phyloP scores from a whole-genome alignment of 257 asterid species.

The Petrea volubilis region DNA sequence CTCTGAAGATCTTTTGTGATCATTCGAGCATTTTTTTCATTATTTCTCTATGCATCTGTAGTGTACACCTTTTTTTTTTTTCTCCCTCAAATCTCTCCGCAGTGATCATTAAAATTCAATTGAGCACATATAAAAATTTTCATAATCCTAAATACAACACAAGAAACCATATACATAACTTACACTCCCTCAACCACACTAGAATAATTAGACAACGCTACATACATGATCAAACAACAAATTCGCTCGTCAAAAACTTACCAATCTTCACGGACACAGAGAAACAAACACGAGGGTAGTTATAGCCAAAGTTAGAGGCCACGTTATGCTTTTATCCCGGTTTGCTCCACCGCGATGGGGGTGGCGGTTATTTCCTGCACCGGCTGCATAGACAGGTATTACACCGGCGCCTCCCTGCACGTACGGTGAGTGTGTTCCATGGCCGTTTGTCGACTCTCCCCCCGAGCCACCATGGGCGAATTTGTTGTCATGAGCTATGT shows the following conservation, averaged over 20 bases:
- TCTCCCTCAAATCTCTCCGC: neutral
- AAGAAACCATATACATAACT: neutral
- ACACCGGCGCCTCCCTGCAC: slow-evolving; percentile 39
- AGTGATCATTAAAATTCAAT: neutral
- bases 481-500: slow-evolving; percentile 9
- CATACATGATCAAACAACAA: neutral
- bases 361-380: slow-evolving; percentile 39
- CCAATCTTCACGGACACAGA: neutral
- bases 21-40: too few relatives aligned
- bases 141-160: neutral
- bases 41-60: too few relatives aligned
- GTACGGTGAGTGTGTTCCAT: slow-evolving; percentile 19
- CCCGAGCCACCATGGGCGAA: slow-evolving; percentile 19
- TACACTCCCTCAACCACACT: too few relatives aligned
- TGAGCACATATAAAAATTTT: neutral
- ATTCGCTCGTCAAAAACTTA: neutral
- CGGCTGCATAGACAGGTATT: slow-evolving; percentile 39
- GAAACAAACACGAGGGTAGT: slow-evolving; percentile 18
- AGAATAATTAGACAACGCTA: neutral
- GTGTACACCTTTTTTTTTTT: neutral
- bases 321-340: neutral
- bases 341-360: slow-evolving; percentile 35
- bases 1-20: too few relatives aligned
- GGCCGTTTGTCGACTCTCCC: slow-evolving; percentile 31
- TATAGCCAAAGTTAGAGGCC: slow-evolving; percentile 17